Percentiles rank a stretch among this genome's conserved stretches.
Conservation (phyloP, 2,329 filamentous ascomycete species). For the Colletotrichum horii region DNA sequence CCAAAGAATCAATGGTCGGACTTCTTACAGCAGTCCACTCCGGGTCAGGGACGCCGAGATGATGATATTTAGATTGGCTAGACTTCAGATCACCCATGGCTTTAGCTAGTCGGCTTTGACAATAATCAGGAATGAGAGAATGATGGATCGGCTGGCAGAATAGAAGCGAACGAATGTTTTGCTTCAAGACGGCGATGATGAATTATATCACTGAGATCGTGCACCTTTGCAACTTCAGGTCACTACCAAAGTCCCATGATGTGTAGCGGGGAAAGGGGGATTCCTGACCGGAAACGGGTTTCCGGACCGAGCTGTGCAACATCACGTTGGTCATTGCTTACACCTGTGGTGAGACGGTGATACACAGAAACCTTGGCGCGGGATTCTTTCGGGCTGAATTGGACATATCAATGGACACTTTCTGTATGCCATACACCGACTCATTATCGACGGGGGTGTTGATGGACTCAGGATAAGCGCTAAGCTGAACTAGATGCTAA, state of each 20-base stretch:
- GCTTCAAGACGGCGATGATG: neutral
- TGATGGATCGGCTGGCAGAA: neutral
- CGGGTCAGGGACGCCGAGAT: neutral
- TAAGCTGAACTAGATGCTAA: neutral
- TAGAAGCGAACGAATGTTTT: fast-evolving
- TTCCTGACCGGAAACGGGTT: neutral
- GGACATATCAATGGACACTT: neutral
- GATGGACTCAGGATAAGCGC: neutral
- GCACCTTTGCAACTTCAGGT: neutral
- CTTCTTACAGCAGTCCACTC: neutral
- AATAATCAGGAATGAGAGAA: neutral
- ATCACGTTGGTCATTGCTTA: neutral
- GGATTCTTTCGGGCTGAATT: neutral
- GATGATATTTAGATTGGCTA: neutral
- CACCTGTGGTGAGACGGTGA: neutral
- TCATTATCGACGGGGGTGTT: neutral
- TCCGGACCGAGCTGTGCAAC: neutral
- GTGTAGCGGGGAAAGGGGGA: neutral
- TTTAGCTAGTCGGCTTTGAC: neutral
- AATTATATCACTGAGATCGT: neutral
- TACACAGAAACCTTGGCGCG: neutral
- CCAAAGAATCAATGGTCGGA: neutral
- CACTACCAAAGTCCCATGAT: neutral
- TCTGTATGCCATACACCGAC: neutral
- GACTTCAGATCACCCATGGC: neutral